Base-by-base conservation (phyloP, 2,329 filamentous ascomycete genomes). In the Coniosporium tulheliwenetii region DNA sequence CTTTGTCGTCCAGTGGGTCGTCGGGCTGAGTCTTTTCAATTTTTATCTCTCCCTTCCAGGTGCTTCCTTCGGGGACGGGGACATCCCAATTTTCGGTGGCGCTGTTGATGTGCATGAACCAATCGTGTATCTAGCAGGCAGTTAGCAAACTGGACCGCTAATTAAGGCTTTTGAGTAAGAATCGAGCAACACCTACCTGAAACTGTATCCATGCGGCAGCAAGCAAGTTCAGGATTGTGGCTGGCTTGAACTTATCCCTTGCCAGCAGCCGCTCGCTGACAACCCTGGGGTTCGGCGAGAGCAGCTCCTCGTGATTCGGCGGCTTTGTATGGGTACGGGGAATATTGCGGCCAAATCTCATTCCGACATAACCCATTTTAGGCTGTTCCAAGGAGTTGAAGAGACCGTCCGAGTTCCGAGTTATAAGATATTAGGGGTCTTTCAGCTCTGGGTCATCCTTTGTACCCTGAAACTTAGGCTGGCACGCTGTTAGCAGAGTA, bases 181-280 rank as follows among this genome's bases (percentile, higher is more conserved):
- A n/a, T n/a, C n/a, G n/a, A n/a, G n/a, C n/a, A n/a, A n/a, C n/a
- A n/a, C n/a, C n/a, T n/a, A 59, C 59, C 41, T 67, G 63, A 40
- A 68, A 67, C 45, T 69, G 65, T n/a, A 68, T 67, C 64, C 65
- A 69, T 1, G 65, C 65, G 10, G 65, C 65, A 2, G 65, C 65
- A 5, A 69, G 50, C 33, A 69, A 45, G 41, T 69, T 69, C 42
- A 68, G 41, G 1, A 54, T 63, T 0, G 62, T 67, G 1, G 65
- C 65, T 2, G 63, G 64, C 16, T 62, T 63, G 45, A 68, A 68
- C 3, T 50, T 52, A n/a, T 61, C 56, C 8, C 64, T 53, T 14
- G 55, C 56, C 54, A 69, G 54, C 41, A 69, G 56, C 34, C 49
- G 50, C 36, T 66, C 53, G 41, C 62, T 66, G 37, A 69, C 52